Percentiles rank a stretch among this genome's conserved stretches.
phyloP scores from a whole-genome alignment of 805 yeast genomes.

The Teunomyces panamensis region DNA sequence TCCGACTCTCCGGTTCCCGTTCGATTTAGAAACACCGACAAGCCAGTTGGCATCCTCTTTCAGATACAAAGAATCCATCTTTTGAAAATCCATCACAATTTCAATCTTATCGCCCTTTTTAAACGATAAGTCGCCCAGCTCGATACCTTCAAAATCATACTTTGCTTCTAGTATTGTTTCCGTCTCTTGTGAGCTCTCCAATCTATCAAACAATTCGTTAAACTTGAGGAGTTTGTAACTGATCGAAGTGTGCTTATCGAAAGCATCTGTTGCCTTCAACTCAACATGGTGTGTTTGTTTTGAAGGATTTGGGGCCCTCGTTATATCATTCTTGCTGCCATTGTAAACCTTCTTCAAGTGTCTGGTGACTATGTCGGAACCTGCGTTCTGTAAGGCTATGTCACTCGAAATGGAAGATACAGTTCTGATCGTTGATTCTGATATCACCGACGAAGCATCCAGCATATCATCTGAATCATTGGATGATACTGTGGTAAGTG shows the following conservation, averaged over 20 bases:
- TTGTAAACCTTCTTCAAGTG: conserved; percentile 29
- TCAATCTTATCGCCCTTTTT: conserved; percentile 31
- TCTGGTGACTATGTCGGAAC: conserved; percentile 16
- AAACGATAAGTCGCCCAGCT: conserved; percentile 39
- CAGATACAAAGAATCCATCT: conserved; percentile 17
- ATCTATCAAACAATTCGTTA: conserved; percentile 19
- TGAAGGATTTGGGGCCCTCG: conserved; percentile 24
- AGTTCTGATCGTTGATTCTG: conserved; percentile 10
- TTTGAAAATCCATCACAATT: conserved; percentile 31
- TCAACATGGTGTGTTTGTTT: conserved; percentile 8
- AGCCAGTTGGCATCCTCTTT: conserved; percentile 28
- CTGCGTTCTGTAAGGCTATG: conserved; percentile 10
- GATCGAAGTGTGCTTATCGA: conserved; percentile 17
- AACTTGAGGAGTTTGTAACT: conserved; percentile 26
- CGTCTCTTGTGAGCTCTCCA: conserved; percentile 2
- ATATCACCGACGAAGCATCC: conserved; percentile 11
- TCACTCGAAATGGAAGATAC: conserved; percentile 18
- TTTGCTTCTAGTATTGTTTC: conserved; percentile 13
- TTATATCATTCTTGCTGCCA: conserved; percentile 31
- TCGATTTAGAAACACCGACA: conserved; percentile 23
- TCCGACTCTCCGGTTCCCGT: conserved; percentile 25
- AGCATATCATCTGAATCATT: conserved; percentile 11
- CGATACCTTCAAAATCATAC: conserved; percentile 27
- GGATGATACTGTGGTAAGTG: background rate
- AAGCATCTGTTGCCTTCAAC: conserved; percentile 7